These are phyloP conservation scores for Gonium pectorale DNA, from an alignment of 139 green algal genomes.

Conservation along the genomic window DNA sequence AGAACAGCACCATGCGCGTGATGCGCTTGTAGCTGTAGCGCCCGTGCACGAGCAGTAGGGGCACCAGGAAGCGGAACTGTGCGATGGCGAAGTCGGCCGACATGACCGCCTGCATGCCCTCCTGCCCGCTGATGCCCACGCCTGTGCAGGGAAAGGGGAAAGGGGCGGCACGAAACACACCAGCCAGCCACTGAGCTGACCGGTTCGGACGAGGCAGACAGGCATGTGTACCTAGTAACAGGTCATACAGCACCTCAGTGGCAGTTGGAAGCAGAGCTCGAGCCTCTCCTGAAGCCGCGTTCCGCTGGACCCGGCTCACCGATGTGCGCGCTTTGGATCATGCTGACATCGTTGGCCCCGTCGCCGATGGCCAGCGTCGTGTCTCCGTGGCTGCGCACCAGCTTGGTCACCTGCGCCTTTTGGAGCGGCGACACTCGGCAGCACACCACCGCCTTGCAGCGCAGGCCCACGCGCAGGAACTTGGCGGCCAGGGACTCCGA, in stretches of 20 bases:
- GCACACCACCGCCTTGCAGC: slow-evolving; percentile 77
- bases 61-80: slow-evolving; percentile 94
- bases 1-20: slow-evolving; percentile 81
- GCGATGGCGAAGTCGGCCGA: slow-evolving; percentile 94
- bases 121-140: slow-evolving; percentile 96
- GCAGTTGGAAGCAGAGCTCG: too few species aligned
- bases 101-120: slow-evolving; percentile 97
- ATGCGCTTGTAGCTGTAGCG: slow-evolving; percentile 90
- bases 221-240: too few species aligned
- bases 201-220: too few species aligned
- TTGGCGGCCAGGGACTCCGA: slow-evolving; percentile 47
- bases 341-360: slow-evolving; percentile 98
- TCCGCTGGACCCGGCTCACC: slow-evolving; percentile 47
- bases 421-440: slow-evolving; percentile 83
- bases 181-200: too few species aligned
- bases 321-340: slow-evolving; percentile 88
- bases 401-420: slow-evolving; percentile 78
- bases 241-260: too few species aligned
- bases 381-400: slow-evolving; percentile 74
- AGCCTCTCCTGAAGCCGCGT: too few species aligned
- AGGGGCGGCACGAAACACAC: neutral
- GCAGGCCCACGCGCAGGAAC: slow-evolving; percentile 61
- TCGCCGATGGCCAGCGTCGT: slow-evolving; percentile 96
- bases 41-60: slow-evolving; percentile 89
- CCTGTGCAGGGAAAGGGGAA: slow-evolving; percentile 52